Evolutionary conservation across 345 rosid genomes (phyloP).

Genomic region (Microcos paniculata): DNA sequence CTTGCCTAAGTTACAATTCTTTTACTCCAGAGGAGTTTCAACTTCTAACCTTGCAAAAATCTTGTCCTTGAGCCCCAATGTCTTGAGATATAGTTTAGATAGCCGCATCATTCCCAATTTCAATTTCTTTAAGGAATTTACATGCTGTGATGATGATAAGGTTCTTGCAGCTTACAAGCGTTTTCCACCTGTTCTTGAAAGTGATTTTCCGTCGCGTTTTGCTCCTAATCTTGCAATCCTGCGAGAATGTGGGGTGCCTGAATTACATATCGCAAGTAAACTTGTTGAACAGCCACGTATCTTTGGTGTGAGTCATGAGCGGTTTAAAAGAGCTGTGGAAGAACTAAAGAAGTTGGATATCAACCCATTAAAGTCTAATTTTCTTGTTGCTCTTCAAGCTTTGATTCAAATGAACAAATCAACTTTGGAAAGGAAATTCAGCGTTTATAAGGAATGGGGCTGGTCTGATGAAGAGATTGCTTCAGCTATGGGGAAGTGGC

Average conservation of each 20-base stretch:
- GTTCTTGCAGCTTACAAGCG: not conserved
- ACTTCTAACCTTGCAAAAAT: no score
- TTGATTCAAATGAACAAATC: not conserved
- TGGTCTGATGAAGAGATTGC: slow-evolving; percentile 20
- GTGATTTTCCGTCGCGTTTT: not conserved
- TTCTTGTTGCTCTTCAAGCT: not conserved
- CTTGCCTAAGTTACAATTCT: no score
- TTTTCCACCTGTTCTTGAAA: no score
- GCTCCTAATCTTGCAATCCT: not conserved
- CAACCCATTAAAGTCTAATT: not conserved
- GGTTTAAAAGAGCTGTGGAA: slow-evolving; percentile 2
- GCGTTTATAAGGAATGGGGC: slow-evolving; percentile 14
- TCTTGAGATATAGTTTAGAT: slow-evolving; percentile 1
- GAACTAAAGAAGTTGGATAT: slow-evolving; percentile 11
- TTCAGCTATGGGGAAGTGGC: slow-evolving; percentile 14
- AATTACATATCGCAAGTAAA: not conserved
- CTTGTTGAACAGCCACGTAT: not conserved
- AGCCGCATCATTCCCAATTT: slow-evolving; percentile 9
- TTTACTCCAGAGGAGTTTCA: no score
- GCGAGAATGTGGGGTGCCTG: not conserved
- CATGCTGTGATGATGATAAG: not conserved
- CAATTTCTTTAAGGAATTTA: not conserved
- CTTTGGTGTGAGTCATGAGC: not conserved
- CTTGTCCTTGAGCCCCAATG: not conserved
- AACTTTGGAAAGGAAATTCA: not conserved